Conservation (phyloP, 495 filamentous ascomycete genomes). For the Cercophora samala region DNA sequence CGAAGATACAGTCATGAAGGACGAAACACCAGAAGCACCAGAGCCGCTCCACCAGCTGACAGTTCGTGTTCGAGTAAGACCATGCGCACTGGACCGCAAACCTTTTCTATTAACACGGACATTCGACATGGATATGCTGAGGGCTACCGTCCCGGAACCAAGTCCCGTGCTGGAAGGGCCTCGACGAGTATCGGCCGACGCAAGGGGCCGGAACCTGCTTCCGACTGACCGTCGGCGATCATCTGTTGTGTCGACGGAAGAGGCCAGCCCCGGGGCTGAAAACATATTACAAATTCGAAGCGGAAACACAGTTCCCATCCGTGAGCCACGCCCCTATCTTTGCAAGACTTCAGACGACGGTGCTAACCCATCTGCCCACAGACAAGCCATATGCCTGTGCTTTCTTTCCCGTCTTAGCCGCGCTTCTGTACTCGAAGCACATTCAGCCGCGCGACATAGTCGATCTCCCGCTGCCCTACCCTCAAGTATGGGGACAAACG, state of each 20-base stretch:
- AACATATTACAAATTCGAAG: constrained; percentile 26
- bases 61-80: constrained; percentile 46
- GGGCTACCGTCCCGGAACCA: constrained; percentile 36
- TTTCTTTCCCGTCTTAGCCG: constrained; percentile 49
- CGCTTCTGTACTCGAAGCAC: constrained; percentile 50
- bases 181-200: constrained; percentile 17
- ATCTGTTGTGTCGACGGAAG: constrained; percentile 7
- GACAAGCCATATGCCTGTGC: constrained; percentile 50
- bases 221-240: constrained; percentile 16
- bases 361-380: constrained; percentile 19
- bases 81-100: constrained; percentile 38
- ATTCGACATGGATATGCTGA: constrained; percentile 45
- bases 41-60: constrained; percentile 29
- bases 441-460: constrained; percentile 50
- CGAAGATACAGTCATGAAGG: neutral
- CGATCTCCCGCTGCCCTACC: constrained; percentile 55
- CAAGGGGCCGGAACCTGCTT: constrained; percentile 4
- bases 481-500: constrained; percentile 50
- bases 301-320: constrained; percentile 44
- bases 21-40: constrained; percentile 6
- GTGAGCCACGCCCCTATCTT: constrained; percentile 35
- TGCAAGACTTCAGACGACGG: neutral
- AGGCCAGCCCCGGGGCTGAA: constrained; percentile 12
- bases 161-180: constrained; percentile 8
- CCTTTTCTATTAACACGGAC: constrained; percentile 47